Percentiles rank a stretch among this genome's conserved stretches.
These are phyloP conservation scores for Saccharum officinarum DNA, from an alignment of 176 grass and related monocot species.

Conservation along the genomic window DNA sequence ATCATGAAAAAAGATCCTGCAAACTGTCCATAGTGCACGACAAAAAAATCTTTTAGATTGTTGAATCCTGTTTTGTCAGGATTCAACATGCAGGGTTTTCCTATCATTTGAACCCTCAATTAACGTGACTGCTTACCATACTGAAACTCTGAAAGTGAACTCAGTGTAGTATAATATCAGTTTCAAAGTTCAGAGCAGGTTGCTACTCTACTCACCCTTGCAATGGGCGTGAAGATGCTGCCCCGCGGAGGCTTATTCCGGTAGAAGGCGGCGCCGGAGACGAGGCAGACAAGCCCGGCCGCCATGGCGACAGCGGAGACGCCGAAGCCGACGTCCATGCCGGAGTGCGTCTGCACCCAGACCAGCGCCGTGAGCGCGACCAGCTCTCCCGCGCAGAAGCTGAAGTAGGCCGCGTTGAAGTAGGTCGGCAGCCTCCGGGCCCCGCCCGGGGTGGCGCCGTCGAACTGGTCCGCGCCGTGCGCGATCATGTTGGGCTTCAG, in stretches of 20 bases:
- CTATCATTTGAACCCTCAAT: background rate
- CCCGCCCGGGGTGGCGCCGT: background rate
- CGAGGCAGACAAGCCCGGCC: conserved; percentile 60
- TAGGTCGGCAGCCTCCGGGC: conserved; percentile 84
- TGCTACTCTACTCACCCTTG: conserved; percentile 52
- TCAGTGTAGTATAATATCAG: background rate
- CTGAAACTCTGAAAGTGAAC: background rate
- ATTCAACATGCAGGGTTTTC: background rate
- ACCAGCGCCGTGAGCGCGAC: conserved; percentile 80
- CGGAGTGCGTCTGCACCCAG: conserved; percentile 92
- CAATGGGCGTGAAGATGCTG: conserved; percentile 81
- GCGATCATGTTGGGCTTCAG: conserved; percentile 99
- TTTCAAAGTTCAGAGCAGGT: background rate
- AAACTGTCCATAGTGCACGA: background rate
- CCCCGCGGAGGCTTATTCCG: conserved; percentile 84
- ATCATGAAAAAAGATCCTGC: background rate
- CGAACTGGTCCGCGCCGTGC: conserved; percentile 89
- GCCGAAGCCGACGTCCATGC: conserved; percentile 92
- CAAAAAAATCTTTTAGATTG: background rate
- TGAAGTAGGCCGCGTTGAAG: conserved; percentile 98
- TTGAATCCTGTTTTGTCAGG: background rate
- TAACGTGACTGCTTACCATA: background rate
- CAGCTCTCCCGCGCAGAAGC: conserved; percentile 92
- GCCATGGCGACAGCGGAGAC: conserved; percentile 81
- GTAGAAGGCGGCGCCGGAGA: conserved; percentile 65